These are phyloP conservation scores for Fusarium sambucinum DNA, from an alignment of 2,329 filamentous ascomycete genomes.

Conservation along the genomic window DNA sequence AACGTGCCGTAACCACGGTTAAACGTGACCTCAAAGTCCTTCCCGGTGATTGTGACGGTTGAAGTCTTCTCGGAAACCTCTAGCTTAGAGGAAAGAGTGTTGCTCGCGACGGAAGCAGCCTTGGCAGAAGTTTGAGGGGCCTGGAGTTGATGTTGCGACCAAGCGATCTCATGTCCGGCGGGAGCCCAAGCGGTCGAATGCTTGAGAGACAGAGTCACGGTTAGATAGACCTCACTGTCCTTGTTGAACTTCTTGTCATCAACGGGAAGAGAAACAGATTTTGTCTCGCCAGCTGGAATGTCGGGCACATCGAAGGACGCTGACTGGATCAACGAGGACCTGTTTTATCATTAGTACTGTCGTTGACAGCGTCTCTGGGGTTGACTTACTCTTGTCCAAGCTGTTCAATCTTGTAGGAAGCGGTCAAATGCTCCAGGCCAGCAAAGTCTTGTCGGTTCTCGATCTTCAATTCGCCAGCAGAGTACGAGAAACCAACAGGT, in stretches of 20 bases:
- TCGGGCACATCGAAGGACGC: constrained; percentile 57
- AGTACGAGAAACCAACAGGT: constrained; percentile 60
- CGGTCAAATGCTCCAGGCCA: constrained; percentile 57
- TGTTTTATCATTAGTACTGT: constrained; percentile 11
- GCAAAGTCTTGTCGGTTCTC: constrained; percentile 65
- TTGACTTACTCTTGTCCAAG: constrained; percentile 56
- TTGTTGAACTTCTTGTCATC: constrained; percentile 47
- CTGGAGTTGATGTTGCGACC: constrained; percentile 61
- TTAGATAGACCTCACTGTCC: constrained; percentile 59
- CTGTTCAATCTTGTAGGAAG: constrained; percentile 59
- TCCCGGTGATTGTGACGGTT: constrained; percentile 29
- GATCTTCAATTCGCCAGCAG: constrained; percentile 55
- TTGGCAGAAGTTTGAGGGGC: background rate
- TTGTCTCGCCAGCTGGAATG: constrained; percentile 55
- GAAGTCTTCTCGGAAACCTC: constrained; percentile 31
- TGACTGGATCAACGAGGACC: constrained; percentile 46
- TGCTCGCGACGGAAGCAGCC: background rate
- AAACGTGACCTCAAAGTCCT: constrained; percentile 57
- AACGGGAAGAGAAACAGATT: constrained; percentile 51
- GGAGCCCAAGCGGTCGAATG: constrained; percentile 63
- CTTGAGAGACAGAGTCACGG: constrained; percentile 59
- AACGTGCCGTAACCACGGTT: constrained; percentile 60
- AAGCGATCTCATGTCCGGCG: constrained; percentile 66
- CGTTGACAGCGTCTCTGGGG: fast-evolving
- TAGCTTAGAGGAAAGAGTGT: constrained; percentile 41